Base-by-base conservation (phyloP, 2,329 filamentous ascomycete genomes). In the Alternaria brassicae region DNA sequence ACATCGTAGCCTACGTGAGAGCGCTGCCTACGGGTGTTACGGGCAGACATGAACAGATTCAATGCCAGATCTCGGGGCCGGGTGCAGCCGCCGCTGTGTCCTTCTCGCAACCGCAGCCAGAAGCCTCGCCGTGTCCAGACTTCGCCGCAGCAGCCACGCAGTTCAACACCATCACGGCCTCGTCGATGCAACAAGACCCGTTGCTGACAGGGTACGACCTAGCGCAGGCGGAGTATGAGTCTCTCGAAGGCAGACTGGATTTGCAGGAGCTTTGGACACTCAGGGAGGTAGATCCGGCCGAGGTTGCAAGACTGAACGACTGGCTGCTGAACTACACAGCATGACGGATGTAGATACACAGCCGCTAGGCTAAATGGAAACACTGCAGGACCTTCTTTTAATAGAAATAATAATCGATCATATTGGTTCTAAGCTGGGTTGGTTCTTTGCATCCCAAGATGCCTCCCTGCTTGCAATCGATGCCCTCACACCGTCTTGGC, bases 191-290 rank as follows among this genome's bases (percentile, higher is more conserved):
- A 41, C 37, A 28, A 23, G 37, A 37, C 4, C 1, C 23, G 1
- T 25, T 10, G 17, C 25, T 50, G 1, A 42, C 10, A 6, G 53
- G 9, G 21, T 56, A 50, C 19, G 2, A 21, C 53, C 4, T 3
- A 42, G 8, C 13, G 28, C n/a, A 56, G 6, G 17, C 30, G 15
- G 2, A 48, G 13, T 41, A 44, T 23, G 19, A 42, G 7, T 23
- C 2, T 44, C 19, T 39, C 4, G 25, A 32, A 55, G 39, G 45
- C 4, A 30, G 10, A 32, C 6, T 59, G 4, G 13, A 50, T 9
- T 17, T 45, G 17, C 10, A 59, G 41, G 56, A 59, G 32, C n/a
- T 60, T 45, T 53, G 3, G 28, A 4, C 21, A 4, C 25, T 53
- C 1, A 30, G 19, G 10, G 58, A 49, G 2, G 25, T 12, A 40